Evolutionary conservation across 2,329 filamentous ascomycete species (phyloP), one percentile per base, ranked within the genome.

Genomic region (Fusarium udum): DNA sequence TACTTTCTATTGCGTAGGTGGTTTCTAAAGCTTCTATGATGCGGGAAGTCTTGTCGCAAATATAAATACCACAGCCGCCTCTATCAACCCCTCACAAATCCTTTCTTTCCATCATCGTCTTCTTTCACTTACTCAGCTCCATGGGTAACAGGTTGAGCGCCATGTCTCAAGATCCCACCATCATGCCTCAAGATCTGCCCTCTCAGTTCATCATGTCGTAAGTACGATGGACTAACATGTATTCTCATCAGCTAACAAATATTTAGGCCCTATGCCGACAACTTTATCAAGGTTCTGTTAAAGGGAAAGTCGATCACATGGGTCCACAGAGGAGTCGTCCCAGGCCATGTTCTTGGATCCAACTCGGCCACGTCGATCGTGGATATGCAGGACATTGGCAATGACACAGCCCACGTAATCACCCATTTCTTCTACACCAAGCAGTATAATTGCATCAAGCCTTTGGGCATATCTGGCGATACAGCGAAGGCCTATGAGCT

Each of bases 391-490:
- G 28, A 48, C 3, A 24, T 63, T 31, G 34, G 26, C 2, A 13
- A 16, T 2, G 22, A 24, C 7, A 63, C n/a, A 10, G 55, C 55
- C 15, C 36, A 66, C 13, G 13, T 56, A 1, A 16, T 73, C 10
- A 24, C 73, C 3, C 59, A 73, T 14, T 73, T 40, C 14, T 14
- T 70, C 0, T 51, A 43, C 18, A 39, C 66, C 4, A 67, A 52
- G 4, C 49, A 9, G 1, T 71, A 74, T 14, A 34, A 60, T 6
- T 64, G 45, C 4, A 56, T 61, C 10, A 56, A 36, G 3, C 36
- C 26, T 4, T 14, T 1, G 24, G 34, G 26, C 6, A 7, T 39
- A 22, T 11, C 15, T 53, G 9, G 8, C 20, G 20, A 18, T n/a
- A 5, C 10, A n/a, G 11, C 15, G 14, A 40, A 31, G 36, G 20